Percentiles rank a stretch among this genome's conserved stretches.
These are phyloP conservation scores for Scheffersomyces stipitis DNA, from an alignment of 805 yeast species.

Conservation along the genomic window DNA sequence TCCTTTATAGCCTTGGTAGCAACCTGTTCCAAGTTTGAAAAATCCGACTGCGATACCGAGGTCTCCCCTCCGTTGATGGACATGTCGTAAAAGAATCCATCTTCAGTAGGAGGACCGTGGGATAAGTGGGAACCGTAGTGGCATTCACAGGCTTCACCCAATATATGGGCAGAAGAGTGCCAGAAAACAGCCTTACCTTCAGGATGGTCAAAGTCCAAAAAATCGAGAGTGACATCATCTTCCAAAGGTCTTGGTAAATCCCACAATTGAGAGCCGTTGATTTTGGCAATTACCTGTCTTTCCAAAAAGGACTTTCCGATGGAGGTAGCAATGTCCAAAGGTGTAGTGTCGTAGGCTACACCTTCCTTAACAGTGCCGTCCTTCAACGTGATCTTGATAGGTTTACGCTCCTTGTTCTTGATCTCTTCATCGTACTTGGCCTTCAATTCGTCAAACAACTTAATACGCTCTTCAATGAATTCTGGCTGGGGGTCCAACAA, in stretches of 20 bases:
- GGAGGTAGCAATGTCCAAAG: slow-evolving; percentile 76
- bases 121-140: slow-evolving; percentile 89
- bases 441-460: slow-evolving; percentile 77
- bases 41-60: slow-evolving; percentile 78
- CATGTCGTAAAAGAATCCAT: slow-evolving; percentile 97
- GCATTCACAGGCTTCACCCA: slow-evolving; percentile 98
- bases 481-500: slow-evolving; percentile 76
- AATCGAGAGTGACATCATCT: slow-evolving; percentile 63
- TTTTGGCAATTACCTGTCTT: slow-evolving; percentile 87
- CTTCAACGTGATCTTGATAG: slow-evolving; percentile 78
- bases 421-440: slow-evolving; percentile 71
- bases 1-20: slow-evolving; percentile 90
- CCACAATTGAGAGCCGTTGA: slow-evolving; percentile 82
- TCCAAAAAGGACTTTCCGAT: slow-evolving; percentile 89
- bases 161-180: slow-evolving; percentile 98
- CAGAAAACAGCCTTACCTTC: slow-evolving; percentile 96
- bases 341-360: slow-evolving; percentile 85
- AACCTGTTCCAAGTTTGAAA: slow-evolving; percentile 77
- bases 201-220: slow-evolving; percentile 87
- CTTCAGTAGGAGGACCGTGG: slow-evolving; percentile 94
- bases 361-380: slow-evolving; percentile 84
- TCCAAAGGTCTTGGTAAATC: slow-evolving; percentile 94
- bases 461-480: slow-evolving; percentile 76
- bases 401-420: slow-evolving; percentile 54
- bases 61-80: slow-evolving; percentile 70